Base-by-base conservation (phyloP, 2,329 filamentous ascomycete genomes). In the Fusarium metavorans region DNA sequence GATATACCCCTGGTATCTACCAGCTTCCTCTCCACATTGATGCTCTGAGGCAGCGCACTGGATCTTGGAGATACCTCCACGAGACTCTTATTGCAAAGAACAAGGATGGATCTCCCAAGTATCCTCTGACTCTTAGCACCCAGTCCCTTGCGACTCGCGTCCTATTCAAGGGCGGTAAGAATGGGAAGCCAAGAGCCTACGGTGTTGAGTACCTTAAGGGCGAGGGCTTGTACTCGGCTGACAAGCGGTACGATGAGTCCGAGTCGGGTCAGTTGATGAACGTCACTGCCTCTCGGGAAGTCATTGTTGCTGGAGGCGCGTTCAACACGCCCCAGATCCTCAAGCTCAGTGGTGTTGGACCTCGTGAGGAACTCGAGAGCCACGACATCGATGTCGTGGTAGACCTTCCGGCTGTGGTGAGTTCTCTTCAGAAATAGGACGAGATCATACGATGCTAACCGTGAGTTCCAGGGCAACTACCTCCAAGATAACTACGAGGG, bases 341-440 rank as follows among this genome's bases (percentile, higher is more conserved):
- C 6, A 87, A 88, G 80, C 82, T 88, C 1, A 87, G 86, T 41
- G 88, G 88, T 4, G 62, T 84, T 35, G 87, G 88, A 0, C 86
- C 86, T 0, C 78, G 78, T 0, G 75, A 71, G 1, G 83, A 87
- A 32, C 80, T 88, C 0, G 66, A 80, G 18, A 74, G 77, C 45
- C 78, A 80, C 14, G 74, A 69, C 1, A 84, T 85, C 48, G 80
- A 84, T 1, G 83, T 90, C 6, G 67, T 90, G 27, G 80, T 82
- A 0, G 85, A 92, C 72, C 83, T 89, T 0, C 89, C 89, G 0
- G 90, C 70, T 5, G 78, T 79, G 4, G 76, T 73, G 13, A 50
- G 73, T 67, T n/a, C 23, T 13, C 2, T 11, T 32, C 27, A n/a
- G 6, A 4, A 4, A 23, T 23, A 3, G 8, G 3, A 10, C 16